Evolutionary conservation across 805 yeast species (phyloP).

Genomic region (Pichia occidentalis): DNA sequence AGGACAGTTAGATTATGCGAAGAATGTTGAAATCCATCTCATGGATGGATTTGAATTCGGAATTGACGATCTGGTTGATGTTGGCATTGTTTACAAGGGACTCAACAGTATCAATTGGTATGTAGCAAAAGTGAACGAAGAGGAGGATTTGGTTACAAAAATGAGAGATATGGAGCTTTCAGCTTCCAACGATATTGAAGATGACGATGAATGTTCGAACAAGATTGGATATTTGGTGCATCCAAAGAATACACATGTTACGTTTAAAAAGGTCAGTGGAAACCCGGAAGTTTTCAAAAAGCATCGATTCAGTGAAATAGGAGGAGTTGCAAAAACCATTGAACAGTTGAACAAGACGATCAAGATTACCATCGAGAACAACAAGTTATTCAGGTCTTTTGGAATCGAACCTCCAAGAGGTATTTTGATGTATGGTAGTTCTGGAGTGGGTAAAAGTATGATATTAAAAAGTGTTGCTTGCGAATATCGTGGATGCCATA

Average conservation of each 20-base stretch:
- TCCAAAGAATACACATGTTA: conserved; percentile 30
- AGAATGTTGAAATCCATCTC: conserved; percentile 14
- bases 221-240: conserved; percentile 27
- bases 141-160: conserved; percentile 24
- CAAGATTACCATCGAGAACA: conserved; percentile 73
- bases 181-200: background rate
- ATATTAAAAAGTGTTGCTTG: conserved; percentile 74
- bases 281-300: conserved; percentile 40
- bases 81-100: conserved; percentile 59
- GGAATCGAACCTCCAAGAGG: conserved; percentile 94
- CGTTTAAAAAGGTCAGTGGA: conserved; percentile 23
- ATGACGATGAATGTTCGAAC: background rate
- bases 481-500: conserved; percentile 68
- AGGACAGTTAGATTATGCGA: conserved; percentile 42
- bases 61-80: conserved; percentile 37
- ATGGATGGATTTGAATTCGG: background rate
- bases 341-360: conserved; percentile 56
- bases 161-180: conserved; percentile 24
- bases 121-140: conserved; percentile 10
- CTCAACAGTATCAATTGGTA: conserved; percentile 14
- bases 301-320: conserved; percentile 41
- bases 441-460: conserved; percentile 96
- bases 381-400: conserved; percentile 70
- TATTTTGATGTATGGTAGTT: conserved; percentile 89
- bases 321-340: conserved; percentile 70